phyloP scores from a whole-genome alignment of 106 monocot species.

The Ottelia alismoides region DNA sequence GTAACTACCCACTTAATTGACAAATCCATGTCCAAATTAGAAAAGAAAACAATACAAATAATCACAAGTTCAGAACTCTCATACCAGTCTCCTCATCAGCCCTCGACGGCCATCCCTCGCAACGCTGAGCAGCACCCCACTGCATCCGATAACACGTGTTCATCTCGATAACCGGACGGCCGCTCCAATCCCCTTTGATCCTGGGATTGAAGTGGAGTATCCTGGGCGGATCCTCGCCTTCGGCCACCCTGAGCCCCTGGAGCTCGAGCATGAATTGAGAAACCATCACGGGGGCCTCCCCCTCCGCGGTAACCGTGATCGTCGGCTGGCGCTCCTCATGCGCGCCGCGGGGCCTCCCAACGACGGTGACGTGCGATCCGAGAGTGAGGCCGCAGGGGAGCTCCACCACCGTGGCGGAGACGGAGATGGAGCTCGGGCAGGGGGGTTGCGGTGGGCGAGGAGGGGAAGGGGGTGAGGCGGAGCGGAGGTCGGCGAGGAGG shows the following conservation, averaged over 20 bases:
- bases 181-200: slow-evolving; percentile 94
- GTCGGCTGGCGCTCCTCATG: slow-evolving; percentile 56
- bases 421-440: too few species aligned
- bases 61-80: too few species aligned
- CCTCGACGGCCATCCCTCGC: slow-evolving; percentile 79
- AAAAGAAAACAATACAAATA: too few species aligned
- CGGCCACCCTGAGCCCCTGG: slow-evolving; percentile 81
- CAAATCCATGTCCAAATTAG: too few species aligned
- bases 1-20: too few species aligned
- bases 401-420: neutral
- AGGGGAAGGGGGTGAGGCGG: too few species aligned
- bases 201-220: slow-evolving; percentile 90
- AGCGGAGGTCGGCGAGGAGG: too few species aligned
- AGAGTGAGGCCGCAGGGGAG: slow-evolving; percentile 86
- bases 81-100: slow-evolving; percentile 94
- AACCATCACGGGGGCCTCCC: slow-evolving; percentile 59
- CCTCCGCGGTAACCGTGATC: slow-evolving; percentile 43
- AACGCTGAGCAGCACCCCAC: slow-evolving; percentile 63
- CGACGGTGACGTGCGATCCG: slow-evolving; percentile 78
- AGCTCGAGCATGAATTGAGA: slow-evolving; percentile 98
- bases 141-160: slow-evolving; percentile 98
- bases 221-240: slow-evolving; percentile 89
- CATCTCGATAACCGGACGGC: slow-evolving; percentile 76
- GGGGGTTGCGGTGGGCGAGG: too few species aligned
- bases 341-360: slow-evolving; percentile 40